Evolutionary conservation across 2,329 filamentous ascomycete species (phyloP).

Genomic region (Colletotrichum scovillei): DNA sequence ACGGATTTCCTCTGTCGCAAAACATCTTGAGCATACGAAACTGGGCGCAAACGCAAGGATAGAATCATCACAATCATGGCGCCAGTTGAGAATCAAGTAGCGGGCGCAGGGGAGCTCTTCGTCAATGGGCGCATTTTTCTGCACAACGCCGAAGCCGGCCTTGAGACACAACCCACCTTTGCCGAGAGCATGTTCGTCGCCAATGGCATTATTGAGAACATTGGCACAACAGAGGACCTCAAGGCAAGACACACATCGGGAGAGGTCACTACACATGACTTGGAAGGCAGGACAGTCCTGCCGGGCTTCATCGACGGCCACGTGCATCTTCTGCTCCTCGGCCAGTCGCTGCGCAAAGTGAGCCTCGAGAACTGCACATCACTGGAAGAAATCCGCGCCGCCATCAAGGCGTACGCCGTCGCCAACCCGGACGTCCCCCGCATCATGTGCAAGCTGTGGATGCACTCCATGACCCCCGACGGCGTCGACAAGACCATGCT

Average conservation of each 20-base stretch:
- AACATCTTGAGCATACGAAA: neutral
- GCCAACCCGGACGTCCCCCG: conserved; percentile 59
- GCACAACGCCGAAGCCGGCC: conserved; percentile 25
- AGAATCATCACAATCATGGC: neutral
- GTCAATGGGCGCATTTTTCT: conserved; percentile 37
- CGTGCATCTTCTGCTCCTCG: conserved; percentile 65
- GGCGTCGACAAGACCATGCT: conserved; percentile 60
- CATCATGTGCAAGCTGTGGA: conserved; percentile 67
- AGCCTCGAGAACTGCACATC: conserved; percentile 59
- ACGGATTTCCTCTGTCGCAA: too few species aligned
- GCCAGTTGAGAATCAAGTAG: too few species aligned
- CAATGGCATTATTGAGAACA: conserved; percentile 31
- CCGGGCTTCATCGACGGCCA: conserved; percentile 70
- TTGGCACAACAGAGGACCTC: conserved; percentile 24
- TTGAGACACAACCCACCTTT: conserved; percentile 34
- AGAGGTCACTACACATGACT: conserved; percentile 31
- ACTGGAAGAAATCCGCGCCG: conserved; percentile 59
- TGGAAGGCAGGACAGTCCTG: conserved; percentile 52
- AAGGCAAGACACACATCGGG: neutral
- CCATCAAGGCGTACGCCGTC: conserved; percentile 57
- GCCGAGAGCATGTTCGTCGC: conserved; percentile 37
- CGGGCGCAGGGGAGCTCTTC: conserved; percentile 25
- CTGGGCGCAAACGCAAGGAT: neutral
- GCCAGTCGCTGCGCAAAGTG: conserved; percentile 64
- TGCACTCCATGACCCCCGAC: conserved; percentile 60